Base-by-base conservation (phyloP, 192 early-diverging fungal species). In the Lunasporangiospora selenospora region DNA sequence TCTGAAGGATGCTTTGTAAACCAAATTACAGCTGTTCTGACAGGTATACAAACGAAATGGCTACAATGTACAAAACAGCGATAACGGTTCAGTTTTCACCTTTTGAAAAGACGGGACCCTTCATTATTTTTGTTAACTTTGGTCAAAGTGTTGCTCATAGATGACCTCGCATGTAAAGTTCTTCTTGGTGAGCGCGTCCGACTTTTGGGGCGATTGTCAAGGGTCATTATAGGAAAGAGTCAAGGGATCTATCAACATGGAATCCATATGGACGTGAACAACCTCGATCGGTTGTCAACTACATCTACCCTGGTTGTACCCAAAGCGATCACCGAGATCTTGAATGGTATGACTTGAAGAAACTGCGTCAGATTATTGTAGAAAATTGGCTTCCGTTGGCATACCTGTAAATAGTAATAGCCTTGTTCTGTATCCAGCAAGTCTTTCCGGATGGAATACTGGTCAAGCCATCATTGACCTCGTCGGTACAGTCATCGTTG, bases 381-480 rank as follows among this genome's bases (percentile, higher is more conserved):
- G n/a, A n/a, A n/a, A n/a, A n/a, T n/a, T n/a, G n/a, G n/a, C n/a
- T n/a, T n/a, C n/a, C n/a, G n/a, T n/a, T n/a, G n/a, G n/a, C n/a
- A n/a, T n/a, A n/a, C n/a, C n/a, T n/a, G n/a, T n/a, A n/a, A n/a
- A n/a, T n/a, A n/a, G n/a, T n/a, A n/a, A n/a, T n/a, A n/a, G n/a
- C n/a, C n/a, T n/a, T n/a, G n/a, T 24, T 39, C 4, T 19, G 10
- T 5, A 8, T 26, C 21, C 18, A 59, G 56, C 27, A 11, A 43
- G 41, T 18, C 57, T 58, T 53, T 73, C 69, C 1, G 48, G 47
- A 16, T 73, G 69, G 69, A 63, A 58, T 34, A 53, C 42, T 1
- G 58, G 53, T 31, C 69, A 73, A 30, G 54, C 69, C 0, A 73
- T 73, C 13, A 24, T 73, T n/a, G 69, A 73, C 15, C 19, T 51